Conservation (phyloP, 1,284 basidiomycete species). For the Phaffia rhodozyma region DNA sequence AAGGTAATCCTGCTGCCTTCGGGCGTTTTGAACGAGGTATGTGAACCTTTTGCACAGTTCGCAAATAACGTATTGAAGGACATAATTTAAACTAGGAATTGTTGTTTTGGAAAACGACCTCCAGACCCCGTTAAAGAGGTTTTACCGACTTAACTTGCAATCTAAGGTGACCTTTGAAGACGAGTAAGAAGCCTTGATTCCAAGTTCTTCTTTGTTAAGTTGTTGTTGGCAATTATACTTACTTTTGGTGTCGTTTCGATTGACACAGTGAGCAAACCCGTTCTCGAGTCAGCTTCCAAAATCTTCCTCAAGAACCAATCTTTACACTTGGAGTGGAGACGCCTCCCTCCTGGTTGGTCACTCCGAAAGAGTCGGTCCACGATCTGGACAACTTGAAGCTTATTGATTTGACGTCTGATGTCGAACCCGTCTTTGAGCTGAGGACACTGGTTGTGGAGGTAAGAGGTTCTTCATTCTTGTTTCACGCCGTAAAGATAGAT, state of each 20-base stretch:
- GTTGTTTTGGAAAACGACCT: neutral
- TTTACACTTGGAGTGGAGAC: conserved; percentile 87
- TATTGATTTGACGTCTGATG: conserved; percentile 44
- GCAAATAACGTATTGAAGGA: neutral
- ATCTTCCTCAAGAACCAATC: conserved; percentile 51
- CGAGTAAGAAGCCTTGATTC: conserved; percentile 43
- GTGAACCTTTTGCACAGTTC: conserved; percentile 18
- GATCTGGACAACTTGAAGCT: conserved; percentile 95
- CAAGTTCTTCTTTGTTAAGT: neutral
- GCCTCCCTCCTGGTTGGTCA: conserved; percentile 80
- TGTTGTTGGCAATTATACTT: too few species aligned
- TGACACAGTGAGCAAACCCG: conserved; percentile 28
- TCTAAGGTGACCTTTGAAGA: conserved; percentile 53
- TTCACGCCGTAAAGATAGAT: too few species aligned
- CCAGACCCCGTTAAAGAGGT: conserved; percentile 82
- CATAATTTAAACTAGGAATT: neutral
- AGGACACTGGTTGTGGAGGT: conserved; percentile 78
- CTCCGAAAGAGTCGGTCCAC: conserved; percentile 73
- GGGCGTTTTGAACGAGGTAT: conserved; percentile 49
- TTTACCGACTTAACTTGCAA: conserved; percentile 69
- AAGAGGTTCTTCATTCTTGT: too few species aligned
- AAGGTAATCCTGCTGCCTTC: conserved; percentile 66
- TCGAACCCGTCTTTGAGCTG: conserved; percentile 75
- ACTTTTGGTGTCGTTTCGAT: neutral
- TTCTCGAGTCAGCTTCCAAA: conserved; percentile 35